These are phyloP conservation scores for Ananas comosus DNA, from an alignment of 176 grass and related monocot genomes.

Conservation along the genomic window DNA sequence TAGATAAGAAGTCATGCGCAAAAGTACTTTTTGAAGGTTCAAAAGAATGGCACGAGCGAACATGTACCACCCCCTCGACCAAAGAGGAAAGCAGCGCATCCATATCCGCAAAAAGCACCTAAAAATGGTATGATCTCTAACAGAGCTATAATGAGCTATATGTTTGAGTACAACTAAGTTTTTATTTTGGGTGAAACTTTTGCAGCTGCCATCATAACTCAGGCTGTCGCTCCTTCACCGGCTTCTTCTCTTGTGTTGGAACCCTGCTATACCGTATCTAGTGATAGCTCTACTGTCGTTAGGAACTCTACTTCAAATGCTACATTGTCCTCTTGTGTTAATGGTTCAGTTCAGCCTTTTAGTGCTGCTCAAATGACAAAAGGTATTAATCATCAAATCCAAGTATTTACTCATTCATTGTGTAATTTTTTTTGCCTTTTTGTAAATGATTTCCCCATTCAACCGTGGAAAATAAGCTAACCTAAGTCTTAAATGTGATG, in stretches of 20 bases:
- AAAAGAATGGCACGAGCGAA: conserved; percentile 72
- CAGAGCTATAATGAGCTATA: background rate
- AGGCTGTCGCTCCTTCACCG: conserved; percentile 22
- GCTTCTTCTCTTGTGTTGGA: conserved; percentile 37
- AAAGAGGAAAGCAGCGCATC: conserved; percentile 91
- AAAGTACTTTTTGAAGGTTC: conserved; percentile 90
- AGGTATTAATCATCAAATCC: conserved; percentile 21
- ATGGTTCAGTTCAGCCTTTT: conserved; percentile 26
- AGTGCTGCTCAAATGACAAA: conserved; percentile 24
- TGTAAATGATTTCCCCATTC: conserved; percentile 3
- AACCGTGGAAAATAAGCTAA: conserved; percentile 2
- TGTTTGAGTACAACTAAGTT: background rate
- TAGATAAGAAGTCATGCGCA: conserved; percentile 99
- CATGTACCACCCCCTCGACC: conserved; percentile 93
- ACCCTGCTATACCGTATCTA: conserved; percentile 24
- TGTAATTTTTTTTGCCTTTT: conserved; percentile 7
- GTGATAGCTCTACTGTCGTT: conserved; percentile 23
- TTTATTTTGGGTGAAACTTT: conserved; percentile 3
- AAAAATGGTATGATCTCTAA: conserved; percentile 40
- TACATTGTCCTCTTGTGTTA: conserved; percentile 23
- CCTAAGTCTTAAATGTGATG: background rate
- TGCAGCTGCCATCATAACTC: conserved; percentile 16
- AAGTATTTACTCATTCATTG: conserved; percentile 1
- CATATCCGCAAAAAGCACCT: conserved; percentile 95
- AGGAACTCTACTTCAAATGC: conserved; percentile 23